Evolutionary conservation across 768 basidiomycete genomes (phyloP).

Genomic region (Filobasidium floriforme): DNA sequence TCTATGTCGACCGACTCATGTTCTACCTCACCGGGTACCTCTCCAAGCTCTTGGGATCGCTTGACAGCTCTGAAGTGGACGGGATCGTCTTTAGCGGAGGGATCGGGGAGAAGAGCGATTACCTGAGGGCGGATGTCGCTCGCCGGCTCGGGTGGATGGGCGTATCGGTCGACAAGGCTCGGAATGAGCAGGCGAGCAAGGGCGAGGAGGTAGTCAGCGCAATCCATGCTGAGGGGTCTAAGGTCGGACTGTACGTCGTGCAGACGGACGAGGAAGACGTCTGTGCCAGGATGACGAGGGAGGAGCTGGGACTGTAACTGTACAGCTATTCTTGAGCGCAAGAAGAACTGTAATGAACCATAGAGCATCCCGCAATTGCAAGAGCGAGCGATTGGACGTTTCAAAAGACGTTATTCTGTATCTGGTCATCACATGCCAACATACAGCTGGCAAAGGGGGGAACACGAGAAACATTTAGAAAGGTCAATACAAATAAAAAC

Average conservation of each 20-base stretch:
- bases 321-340: background rate
- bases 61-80: slow-evolving; percentile 48
- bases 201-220: slow-evolving; percentile 29
- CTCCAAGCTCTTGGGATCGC: slow-evolving; percentile 54
- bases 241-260: slow-evolving; percentile 44
- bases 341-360: background rate
- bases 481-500: too few species aligned
- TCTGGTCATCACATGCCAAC: too few species aligned
- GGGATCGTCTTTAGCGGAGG: slow-evolving; percentile 81
- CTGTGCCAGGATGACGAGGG: slow-evolving; percentile 22
- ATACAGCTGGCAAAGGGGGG: too few species aligned
- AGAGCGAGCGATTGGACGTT: too few species aligned
- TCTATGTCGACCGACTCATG: slow-evolving; percentile 69
- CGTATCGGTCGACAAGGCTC: slow-evolving; percentile 51
- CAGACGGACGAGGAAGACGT: slow-evolving; percentile 47
- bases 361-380: too few species aligned
- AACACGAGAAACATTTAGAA: too few species aligned
- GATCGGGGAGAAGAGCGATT: slow-evolving; percentile 67
- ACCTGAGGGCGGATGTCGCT: slow-evolving; percentile 57
- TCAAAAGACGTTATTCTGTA: too few species aligned
- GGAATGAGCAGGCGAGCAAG: slow-evolving; percentile 50
- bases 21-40: slow-evolving; percentile 67
- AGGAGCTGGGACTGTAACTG: slow-evolving; percentile 13
- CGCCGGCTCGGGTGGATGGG: slow-evolving; percentile 58
- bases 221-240: slow-evolving; percentile 39